Percentiles rank a stretch among this genome's conserved stretches.
Evolutionary conservation across 805 yeast species (phyloP).

Genomic region (Kuraishia hungarica): DNA sequence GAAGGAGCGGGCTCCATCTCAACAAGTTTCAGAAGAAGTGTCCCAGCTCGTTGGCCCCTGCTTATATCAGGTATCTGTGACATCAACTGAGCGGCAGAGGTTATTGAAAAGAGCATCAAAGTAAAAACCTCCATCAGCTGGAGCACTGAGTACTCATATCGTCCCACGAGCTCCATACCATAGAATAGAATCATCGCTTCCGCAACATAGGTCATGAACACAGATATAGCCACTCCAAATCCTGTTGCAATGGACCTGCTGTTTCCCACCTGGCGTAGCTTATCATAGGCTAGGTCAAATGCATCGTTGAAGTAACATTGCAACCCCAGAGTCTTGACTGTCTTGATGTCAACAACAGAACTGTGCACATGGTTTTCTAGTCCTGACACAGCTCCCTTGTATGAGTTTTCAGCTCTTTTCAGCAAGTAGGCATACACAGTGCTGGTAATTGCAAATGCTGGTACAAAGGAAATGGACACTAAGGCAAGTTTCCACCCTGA

Average conservation of each 20-base stretch:
- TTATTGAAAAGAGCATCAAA: slow-evolving; percentile 63
- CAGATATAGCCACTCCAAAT: slow-evolving; percentile 52
- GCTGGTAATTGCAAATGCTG: slow-evolving; percentile 48
- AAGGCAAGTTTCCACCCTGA: slow-evolving; percentile 84
- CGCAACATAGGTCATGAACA: slow-evolving; percentile 45
- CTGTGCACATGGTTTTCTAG: slow-evolving; percentile 48
- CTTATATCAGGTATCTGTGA: slow-evolving; percentile 70
- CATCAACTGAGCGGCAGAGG: slow-evolving; percentile 51
- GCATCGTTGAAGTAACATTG: slow-evolving; percentile 34
- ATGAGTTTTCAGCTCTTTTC: slow-evolving; percentile 47
- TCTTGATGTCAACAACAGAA: slow-evolving; percentile 46
- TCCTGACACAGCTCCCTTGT: slow-evolving; percentile 46
- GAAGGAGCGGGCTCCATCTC: slow-evolving; percentile 21
- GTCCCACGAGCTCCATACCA: slow-evolving; percentile 66
- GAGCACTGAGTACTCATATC: slow-evolving; percentile 42
- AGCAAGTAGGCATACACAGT: slow-evolving; percentile 41
- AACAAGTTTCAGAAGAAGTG: slow-evolving; percentile 36
- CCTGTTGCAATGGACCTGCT: slow-evolving; percentile 57
- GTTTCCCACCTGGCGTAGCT: slow-evolving; percentile 30
- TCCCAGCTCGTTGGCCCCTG: slow-evolving; percentile 71
- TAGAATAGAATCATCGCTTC: slow-evolving; percentile 72
- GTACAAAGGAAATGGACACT: slow-evolving; percentile 72
- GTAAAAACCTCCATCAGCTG: slow-evolving; percentile 64
- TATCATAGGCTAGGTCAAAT: slow-evolving; percentile 16
- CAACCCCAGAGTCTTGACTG: slow-evolving; percentile 53